Evolutionary conservation across 1,284 basidiomycete genomes (phyloP), one percentile per base, ranked within the genome.

Genomic region (Somion occarium): DNA sequence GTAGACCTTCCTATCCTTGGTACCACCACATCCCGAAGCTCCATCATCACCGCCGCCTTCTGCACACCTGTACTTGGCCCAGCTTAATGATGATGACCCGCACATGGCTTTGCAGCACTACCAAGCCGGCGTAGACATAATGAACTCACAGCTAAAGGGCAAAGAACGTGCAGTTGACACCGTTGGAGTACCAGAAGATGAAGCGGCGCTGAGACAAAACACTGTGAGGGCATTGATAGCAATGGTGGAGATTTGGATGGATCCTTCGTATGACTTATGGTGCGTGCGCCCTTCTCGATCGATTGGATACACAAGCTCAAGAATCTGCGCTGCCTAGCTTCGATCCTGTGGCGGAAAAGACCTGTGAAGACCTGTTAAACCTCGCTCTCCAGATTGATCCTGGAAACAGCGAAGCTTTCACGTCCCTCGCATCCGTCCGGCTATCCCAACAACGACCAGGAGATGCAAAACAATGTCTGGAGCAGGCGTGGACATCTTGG

Each of bases 161-260:
- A 88, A 84, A 60, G 79, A 79, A 42, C 76, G 77, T 5, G 82
- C 79, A 0, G 67, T 69, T 11, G 74, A 75, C 47, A 66, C 69
- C 5, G 64, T 73, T 20, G 64, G 49, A 2, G 57, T 64, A 1
- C 71, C 68, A 38, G 70, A 73, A 3, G 82, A 83, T 48, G 82
- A 88, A 50, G 63, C 69, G 1, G 90, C 93, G 64, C 68, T 86
- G 43, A 82, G 77, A 64, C 78, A 73, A 50, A 92, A 84, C 62
- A 86, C 89, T 37, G 85, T 93, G 4, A 75, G 87, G n/a, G 91
- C 92, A 1, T 73, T 96, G 23, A 82, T 96, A 19, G 90, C 89
- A 15, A 95, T 96, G 81, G 90, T 96, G 15, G 94, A 97, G 68
- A 88, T 97, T 25, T 98, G 93, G 89, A 93, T 98, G 87, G 91